phyloP scores from a whole-genome alignment of 768 basidiomycete genomes.

The Boletus subcaerulescens region DNA sequence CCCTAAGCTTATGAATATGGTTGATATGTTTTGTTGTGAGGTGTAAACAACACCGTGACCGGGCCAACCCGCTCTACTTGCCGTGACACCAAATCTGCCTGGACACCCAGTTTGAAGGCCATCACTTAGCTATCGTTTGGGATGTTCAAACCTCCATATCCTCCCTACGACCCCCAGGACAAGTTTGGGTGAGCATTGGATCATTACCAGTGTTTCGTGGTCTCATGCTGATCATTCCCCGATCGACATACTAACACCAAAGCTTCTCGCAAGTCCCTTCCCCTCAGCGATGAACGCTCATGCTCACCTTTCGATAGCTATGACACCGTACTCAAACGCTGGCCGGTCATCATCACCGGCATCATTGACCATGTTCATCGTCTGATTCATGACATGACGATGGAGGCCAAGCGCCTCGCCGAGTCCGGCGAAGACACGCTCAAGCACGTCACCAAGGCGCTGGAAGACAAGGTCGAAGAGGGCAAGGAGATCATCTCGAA shows the following conservation, averaged over 20 bases:
- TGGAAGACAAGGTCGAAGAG: slow-evolving; percentile 56
- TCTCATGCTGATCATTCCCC: background rate
- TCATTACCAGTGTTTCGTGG: no score
- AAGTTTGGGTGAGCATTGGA: slow-evolving; percentile 47
- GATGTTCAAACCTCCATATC: slow-evolving; percentile 53
- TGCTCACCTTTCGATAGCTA: slow-evolving; percentile 44
- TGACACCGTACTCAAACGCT: slow-evolving; percentile 73
- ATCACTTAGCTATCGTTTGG: background rate
- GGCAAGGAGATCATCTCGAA: slow-evolving; percentile 74
- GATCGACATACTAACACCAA: slow-evolving; percentile 1
- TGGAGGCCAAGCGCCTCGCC: slow-evolving; percentile 32
- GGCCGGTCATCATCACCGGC: slow-evolving; percentile 81
- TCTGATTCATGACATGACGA: slow-evolving; percentile 59
- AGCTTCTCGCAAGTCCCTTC: slow-evolving; percentile 60
- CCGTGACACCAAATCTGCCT: background rate
- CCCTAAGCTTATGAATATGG: background rate
- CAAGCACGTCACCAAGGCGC: slow-evolving; percentile 21
- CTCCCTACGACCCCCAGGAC: slow-evolving; percentile 75
- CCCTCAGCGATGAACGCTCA: no score
- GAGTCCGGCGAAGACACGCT: slow-evolving; percentile 3
- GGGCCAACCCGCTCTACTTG: background rate
- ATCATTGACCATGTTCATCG: slow-evolving; percentile 76
- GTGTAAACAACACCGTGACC: no score
- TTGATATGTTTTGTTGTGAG: background rate
- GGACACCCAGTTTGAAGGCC: no score